phyloP scores from a whole-genome alignment of 805 yeast genomes.

The Lipomyces anomalus region DNA sequence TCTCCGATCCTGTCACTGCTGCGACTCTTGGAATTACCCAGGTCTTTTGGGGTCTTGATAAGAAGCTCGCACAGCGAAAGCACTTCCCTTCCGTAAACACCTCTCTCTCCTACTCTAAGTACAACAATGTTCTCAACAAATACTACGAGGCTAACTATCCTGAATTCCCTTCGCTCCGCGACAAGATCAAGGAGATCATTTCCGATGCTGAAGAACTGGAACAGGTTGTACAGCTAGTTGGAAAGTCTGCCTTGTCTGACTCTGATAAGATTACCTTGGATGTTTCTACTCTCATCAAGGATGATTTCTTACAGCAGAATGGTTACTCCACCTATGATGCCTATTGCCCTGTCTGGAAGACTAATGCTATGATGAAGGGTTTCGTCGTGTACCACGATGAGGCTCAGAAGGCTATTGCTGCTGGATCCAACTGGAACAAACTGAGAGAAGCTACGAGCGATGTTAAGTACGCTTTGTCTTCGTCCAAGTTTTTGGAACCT shows the following conservation, averaged over 20 bases:
- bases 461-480: constrained; percentile 87
- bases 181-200: constrained; percentile 86
- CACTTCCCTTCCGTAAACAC: constrained; percentile 99
- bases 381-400: constrained; percentile 89
- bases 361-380: constrained; percentile 95
- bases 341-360: constrained; percentile 99
- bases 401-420: constrained; percentile 93
- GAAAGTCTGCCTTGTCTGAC: constrained; percentile 95
- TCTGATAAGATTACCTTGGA: constrained; percentile 95
- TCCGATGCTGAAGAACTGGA: constrained; percentile 97
- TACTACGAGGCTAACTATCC: constrained; percentile 83
- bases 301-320: constrained; percentile 97
- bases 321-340: constrained; percentile 98
- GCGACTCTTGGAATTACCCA: constrained; percentile 99
- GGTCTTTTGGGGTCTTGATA: constrained; percentile 99
- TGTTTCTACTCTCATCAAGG: constrained; percentile 85
- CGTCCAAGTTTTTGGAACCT: constrained; percentile 95
- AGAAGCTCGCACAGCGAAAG: constrained; percentile 98
- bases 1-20: constrained; percentile 99
- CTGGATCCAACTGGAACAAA: constrained; percentile 93
- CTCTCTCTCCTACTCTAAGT: constrained; percentile 92
- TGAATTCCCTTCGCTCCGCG: constrained; percentile 85
- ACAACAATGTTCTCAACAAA: constrained; percentile 78
- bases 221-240: constrained; percentile 98
- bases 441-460: constrained; percentile 83